Conservation (phyloP, 345 rosid species). For the Syzygium grande region DNA sequence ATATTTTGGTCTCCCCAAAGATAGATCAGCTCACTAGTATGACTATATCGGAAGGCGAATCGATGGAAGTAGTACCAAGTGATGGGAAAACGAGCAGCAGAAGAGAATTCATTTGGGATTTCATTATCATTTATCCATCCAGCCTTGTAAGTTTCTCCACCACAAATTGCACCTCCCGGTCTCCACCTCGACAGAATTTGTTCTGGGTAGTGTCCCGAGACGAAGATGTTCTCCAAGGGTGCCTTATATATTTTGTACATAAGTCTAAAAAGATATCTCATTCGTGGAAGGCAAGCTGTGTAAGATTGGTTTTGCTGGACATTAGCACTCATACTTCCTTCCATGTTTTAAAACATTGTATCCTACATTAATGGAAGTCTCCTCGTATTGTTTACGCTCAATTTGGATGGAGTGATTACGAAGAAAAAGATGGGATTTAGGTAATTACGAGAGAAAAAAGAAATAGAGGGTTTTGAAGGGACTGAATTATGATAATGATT, state of each 20-base stretch:
- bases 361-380: neutral
- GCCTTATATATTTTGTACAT: neutral
- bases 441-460: neutral
- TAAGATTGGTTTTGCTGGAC: neutral
- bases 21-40: neutral
- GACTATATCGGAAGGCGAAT: neutral
- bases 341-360: neutral
- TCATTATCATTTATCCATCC: neutral
- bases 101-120: neutral
- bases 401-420: neutral
- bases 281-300: neutral
- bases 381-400: neutral
- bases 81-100: neutral
- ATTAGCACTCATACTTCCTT: neutral
- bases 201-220: neutral
- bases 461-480: neutral
- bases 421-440: neutral
- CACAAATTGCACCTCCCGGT: neutral
- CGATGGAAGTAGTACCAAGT: neutral
- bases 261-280: neutral
- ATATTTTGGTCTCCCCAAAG: neutral
- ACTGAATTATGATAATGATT: neutral
- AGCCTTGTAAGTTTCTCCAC: neutral
- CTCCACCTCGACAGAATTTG: neutral
- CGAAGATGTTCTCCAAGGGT: neutral